Evolutionary conservation across 371 early-diverging fungal species (phyloP).

Genomic region (Phascolomyces articulosus): DNA sequence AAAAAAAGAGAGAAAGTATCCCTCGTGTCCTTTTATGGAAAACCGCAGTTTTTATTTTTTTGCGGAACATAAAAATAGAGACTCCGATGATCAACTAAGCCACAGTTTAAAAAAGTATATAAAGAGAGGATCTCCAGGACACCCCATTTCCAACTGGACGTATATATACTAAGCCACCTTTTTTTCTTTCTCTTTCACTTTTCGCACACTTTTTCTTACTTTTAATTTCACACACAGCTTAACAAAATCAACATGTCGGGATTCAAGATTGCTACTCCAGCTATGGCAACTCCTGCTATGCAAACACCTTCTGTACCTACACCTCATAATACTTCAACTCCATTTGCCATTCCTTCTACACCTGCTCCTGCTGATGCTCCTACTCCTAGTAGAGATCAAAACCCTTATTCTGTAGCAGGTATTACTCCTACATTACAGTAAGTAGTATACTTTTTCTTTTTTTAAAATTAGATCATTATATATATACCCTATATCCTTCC

Average conservation of each 20-base stretch:
- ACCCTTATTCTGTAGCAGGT: constrained; percentile 68
- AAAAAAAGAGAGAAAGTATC: too few species aligned
- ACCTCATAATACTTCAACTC: constrained; percentile 42
- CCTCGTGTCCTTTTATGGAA: too few species aligned
- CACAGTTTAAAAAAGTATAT: constrained; percentile 20
- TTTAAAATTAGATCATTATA: constrained; percentile 10
- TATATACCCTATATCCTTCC: not conserved
- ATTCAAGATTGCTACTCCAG: constrained; percentile 53
- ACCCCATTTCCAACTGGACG: constrained; percentile 13
- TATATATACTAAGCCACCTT: constrained; percentile 24
- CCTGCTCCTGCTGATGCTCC: constrained; percentile 56
- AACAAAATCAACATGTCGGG: constrained; percentile 38
- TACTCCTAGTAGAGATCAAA: constrained; percentile 56
- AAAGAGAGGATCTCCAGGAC: constrained; percentile 13
- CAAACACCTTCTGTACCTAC: constrained; percentile 56
- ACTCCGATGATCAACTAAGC: constrained; percentile 8
- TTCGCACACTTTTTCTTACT: constrained; percentile 12
- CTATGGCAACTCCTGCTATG: constrained; percentile 51
- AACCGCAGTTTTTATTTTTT: not conserved
- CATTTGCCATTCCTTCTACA: constrained; percentile 51
- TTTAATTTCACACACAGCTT: not conserved
- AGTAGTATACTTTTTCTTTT: constrained; percentile 33
- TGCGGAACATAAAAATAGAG: not conserved
- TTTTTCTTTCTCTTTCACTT: constrained; percentile 18
- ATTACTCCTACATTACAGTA: constrained; percentile 88